Evolutionary conservation across 73 alveolate species (phyloP), one percentile per base, ranked within the genome.

Genomic region (Symbiodinium pilosum): DNA sequence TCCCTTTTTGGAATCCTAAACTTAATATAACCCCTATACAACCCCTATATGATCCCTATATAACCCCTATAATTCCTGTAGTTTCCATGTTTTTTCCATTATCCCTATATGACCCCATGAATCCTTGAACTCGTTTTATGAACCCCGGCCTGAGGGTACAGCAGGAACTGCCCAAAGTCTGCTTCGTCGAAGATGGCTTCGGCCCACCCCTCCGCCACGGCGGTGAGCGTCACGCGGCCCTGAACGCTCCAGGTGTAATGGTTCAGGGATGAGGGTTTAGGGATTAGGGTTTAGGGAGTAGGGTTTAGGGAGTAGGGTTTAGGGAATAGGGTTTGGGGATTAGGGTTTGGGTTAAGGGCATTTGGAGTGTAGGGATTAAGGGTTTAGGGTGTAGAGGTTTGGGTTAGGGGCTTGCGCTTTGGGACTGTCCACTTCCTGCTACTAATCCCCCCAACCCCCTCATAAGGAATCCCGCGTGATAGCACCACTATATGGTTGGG

Each of bases 171-270:
- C n/a, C n/a, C n/a, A n/a, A n/a, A n/a, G n/a, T 21, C 77, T 24
- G 81, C 42, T 54, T 64, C 97, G 43, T 69, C 39, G 68, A 91
- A 91, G 41, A 91, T 18, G 38, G 97, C 97, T 41, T 91, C 89
- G 20, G 97, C 97, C 52, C 77, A 69, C 24, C 97, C 97, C 11
- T 43, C 38, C 47, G 97, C 97, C 87, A 69, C 97, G 51, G 68
- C 94, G 36, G 94, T 87, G 43, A 87, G 59, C 26, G 94, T 87
- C 68, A 87, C 94, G 30, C 94, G 94, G 64, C 94, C 81, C 81
- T 64, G 81, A 38, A n/a, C n/a, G n/a, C n/a, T n/a, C n/a, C n/a
- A n/a, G n/a, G n/a, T n/a, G n/a, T n/a, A n/a, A n/a, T n/a, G n/a
- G 26, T 0, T 26, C 73, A 24, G 34, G 2, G 26, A 26, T 8